phyloP scores from a whole-genome alignment of 163 green algal genomes.

The Volvox carteri region DNA sequence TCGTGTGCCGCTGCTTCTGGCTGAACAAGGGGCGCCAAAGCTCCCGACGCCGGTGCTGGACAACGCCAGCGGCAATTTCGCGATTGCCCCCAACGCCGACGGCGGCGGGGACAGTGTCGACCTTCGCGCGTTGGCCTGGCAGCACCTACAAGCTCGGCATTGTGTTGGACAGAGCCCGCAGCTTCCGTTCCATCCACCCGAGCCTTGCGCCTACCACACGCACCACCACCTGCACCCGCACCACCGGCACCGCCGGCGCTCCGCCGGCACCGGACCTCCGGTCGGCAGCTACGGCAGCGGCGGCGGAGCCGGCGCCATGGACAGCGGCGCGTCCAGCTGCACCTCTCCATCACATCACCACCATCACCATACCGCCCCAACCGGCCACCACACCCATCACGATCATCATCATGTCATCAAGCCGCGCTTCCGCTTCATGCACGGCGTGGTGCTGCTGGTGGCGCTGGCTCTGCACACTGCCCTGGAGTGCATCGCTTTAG shows the following conservation, averaged over 20 bases:
- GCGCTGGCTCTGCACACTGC: constrained; percentile 44
- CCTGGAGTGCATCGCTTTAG: constrained; percentile 53
- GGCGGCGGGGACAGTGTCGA: not conserved
- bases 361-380: not conserved
- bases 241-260: not conserved
- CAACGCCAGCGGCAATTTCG: not conserved
- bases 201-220: constrained; percentile 8
- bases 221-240: constrained; percentile 13
- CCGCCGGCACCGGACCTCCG: not conserved
- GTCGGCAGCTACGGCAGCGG: not conserved
- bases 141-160: not conserved
- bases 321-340: constrained; percentile 9
- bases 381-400: constrained; percentile 3
- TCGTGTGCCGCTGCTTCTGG: not conserved
- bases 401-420: constrained; percentile 26
- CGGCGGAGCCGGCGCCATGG: not conserved
- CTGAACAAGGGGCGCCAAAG: not conserved
- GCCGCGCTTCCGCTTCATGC: constrained; percentile 56
- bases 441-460: constrained; percentile 55
- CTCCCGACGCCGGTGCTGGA: not conserved
- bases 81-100: not conserved
- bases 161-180: not conserved
- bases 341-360: not conserved
- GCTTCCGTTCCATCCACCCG: constrained; percentile 4
- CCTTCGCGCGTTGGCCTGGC: not conserved